Evolutionary conservation across 768 basidiomycete species (phyloP).

Genomic region (Psilocybe subaeruginosa): DNA sequence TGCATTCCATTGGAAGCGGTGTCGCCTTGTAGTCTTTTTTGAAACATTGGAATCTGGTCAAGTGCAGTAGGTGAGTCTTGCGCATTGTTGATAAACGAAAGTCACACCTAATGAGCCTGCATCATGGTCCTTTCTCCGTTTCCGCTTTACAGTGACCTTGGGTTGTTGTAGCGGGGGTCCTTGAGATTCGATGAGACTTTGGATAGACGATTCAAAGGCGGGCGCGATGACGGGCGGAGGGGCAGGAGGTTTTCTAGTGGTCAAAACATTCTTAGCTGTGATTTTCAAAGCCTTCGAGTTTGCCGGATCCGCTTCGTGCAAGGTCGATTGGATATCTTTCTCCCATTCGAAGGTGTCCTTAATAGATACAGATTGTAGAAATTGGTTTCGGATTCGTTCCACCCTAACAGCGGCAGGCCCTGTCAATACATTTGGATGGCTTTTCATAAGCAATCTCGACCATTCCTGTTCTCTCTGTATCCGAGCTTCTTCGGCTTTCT

Average conservation of each 20-base stretch:
- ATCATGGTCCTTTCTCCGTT: constrained; percentile 28
- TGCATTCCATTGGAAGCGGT: constrained; percentile 80
- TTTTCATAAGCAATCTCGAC: constrained; percentile 54
- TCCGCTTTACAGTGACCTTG: constrained; percentile 22
- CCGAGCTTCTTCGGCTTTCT: constrained; percentile 67
- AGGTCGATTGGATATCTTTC: constrained; percentile 54
- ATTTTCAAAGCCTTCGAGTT: constrained; percentile 46
- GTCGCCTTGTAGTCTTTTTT: constrained; percentile 52
- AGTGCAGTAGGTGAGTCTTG: background rate
- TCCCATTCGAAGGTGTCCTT: constrained; percentile 64
- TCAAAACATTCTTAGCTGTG: constrained; percentile 23
- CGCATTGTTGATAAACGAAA: background rate
- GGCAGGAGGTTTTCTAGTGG: constrained; percentile 21
- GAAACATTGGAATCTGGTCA: constrained; percentile 35
- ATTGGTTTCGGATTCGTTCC: constrained; percentile 56
- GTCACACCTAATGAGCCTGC: constrained; percentile 25
- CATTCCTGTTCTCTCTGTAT: constrained; percentile 66
- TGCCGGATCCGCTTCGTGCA: constrained; percentile 57
- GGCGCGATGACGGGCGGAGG: constrained; percentile 11
- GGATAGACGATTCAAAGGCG: constrained; percentile 24
- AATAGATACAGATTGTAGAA: constrained; percentile 57
- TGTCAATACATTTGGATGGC: constrained; percentile 57
- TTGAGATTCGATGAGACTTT: constrained; percentile 29
- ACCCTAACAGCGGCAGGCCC: constrained; percentile 53
- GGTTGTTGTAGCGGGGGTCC: constrained; percentile 27